These are phyloP conservation scores for Pezicula rhizophila DNA, from an alignment of 2,329 filamentous ascomycete species.

Conservation along the genomic window DNA sequence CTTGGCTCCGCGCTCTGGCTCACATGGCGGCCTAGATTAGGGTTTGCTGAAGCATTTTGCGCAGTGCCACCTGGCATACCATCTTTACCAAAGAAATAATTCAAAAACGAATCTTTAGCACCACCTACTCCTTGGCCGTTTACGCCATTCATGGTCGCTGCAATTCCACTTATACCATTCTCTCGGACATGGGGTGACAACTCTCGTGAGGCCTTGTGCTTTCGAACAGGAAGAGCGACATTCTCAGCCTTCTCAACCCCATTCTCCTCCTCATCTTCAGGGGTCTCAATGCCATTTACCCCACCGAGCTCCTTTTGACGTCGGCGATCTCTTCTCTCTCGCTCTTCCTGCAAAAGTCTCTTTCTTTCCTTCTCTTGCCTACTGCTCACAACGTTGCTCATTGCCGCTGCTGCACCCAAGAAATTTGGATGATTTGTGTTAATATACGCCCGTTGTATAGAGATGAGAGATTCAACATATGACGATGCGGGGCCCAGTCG, in stretches of 20 bases:
- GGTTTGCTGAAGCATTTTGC: constrained; percentile 29
- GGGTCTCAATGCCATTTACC: constrained; percentile 65
- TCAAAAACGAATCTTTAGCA: constrained; percentile 86
- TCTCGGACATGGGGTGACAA: constrained; percentile 76
- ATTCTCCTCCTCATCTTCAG: constrained; percentile 52
- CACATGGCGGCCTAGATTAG: constrained; percentile 56
- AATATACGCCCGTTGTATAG: constrained; percentile 96
- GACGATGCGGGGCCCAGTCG: constrained; percentile 80
- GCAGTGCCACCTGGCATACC: constrained; percentile 39
- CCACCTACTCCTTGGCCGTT: constrained; percentile 53
- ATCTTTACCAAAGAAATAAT: constrained; percentile 98
- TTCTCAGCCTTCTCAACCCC: constrained; percentile 46
- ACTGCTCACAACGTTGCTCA: constrained; percentile 92
- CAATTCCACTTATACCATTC: constrained; percentile 54
- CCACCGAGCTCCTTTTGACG: constrained; percentile 75
- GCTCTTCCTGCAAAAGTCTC: constrained; percentile 71
- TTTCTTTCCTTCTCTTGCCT: constrained; percentile 94
- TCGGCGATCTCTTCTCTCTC: constrained; percentile 76
- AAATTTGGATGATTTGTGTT: constrained; percentile 99
- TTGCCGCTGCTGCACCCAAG: constrained; percentile 89
- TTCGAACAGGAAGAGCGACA: constrained; percentile 46
- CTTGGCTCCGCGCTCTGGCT: constrained; percentile 75
- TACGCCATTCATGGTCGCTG: constrained; percentile 60
- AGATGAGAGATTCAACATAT: constrained; percentile 94
- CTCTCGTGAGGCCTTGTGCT: constrained; percentile 59